Conservation (phyloP, 2,329 filamentous ascomycete genomes). For the Rhinocladiella mackenziei region DNA sequence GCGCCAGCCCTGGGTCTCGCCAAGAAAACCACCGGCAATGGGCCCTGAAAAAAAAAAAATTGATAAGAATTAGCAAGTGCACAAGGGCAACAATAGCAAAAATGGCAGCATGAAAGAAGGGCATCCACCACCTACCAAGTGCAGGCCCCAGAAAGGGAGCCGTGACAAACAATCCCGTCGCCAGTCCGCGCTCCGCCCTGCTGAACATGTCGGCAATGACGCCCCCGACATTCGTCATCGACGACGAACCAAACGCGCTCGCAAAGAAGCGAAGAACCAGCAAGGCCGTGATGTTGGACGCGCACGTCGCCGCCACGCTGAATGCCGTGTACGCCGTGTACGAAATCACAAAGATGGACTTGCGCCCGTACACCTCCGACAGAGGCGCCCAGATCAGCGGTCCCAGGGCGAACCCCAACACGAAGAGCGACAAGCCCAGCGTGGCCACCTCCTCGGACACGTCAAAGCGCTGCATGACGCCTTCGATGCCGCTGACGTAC, state of each 20-base stretch:
- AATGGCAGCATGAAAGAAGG: conserved; percentile 6
- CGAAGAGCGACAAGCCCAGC: conserved; percentile 47
- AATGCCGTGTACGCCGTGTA: conserved; percentile 56
- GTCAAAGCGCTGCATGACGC: conserved; percentile 38
- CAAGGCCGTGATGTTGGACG: conserved; percentile 51
- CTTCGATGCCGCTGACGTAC: neutral
- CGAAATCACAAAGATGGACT: conserved; percentile 52
- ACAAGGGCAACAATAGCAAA: conserved; percentile 4
- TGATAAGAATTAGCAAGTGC: conserved; percentile 13
- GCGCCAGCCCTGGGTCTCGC: conserved; percentile 53
- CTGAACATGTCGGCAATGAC: conserved; percentile 4
- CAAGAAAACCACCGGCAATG: conserved; percentile 44
- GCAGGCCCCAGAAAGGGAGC: conserved; percentile 49
- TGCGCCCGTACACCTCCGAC: conserved; percentile 61
- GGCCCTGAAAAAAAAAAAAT: conserved; percentile 41
- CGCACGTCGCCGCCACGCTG: conserved; percentile 58
- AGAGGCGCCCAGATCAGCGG: conserved; percentile 56
- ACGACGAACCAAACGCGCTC: neutral
- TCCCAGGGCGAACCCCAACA: conserved; percentile 56
- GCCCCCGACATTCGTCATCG: neutral
- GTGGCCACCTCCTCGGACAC: conserved; percentile 43
- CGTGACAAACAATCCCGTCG: conserved; percentile 60
- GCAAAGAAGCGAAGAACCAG: conserved; percentile 55
- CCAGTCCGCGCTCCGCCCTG: conserved; percentile 45
- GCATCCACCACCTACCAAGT: conserved; percentile 33